Evolutionary conservation across 176 grass and related monocot species (phyloP).

Genomic region (Guadua angustifolia): DNA sequence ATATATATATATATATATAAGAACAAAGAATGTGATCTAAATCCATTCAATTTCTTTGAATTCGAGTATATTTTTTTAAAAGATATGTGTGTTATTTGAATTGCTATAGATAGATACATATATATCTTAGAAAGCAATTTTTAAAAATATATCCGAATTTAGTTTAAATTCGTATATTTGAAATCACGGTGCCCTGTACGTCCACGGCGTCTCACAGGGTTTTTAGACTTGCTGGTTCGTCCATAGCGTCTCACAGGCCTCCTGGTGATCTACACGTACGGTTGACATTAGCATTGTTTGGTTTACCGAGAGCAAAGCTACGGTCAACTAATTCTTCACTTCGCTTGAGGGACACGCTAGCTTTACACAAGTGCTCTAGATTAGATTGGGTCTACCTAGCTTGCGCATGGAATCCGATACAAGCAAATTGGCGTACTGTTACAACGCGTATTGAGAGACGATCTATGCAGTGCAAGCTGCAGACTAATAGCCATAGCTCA

Average conservation of each 20-base stretch:
- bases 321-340: background rate
- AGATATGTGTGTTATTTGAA: no score
- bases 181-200: no score
- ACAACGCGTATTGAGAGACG: background rate
- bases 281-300: background rate
- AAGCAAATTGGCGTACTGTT: conserved; percentile 23
- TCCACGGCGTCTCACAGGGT: no score
- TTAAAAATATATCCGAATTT: no score
- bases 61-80: no score
- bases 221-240: background rate
- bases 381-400: background rate
- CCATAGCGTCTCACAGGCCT: background rate
- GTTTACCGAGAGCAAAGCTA: no score
- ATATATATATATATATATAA: no score
- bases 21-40: no score
- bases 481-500: background rate
- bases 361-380: background rate
- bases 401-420: conserved; percentile 42
- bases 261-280: background rate
- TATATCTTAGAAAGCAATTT: no score
- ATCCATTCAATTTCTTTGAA: no score
- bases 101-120: no score
- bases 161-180: no score
- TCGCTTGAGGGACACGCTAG: background rate
- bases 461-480: conserved; percentile 17